Evolutionary conservation across 208 protist species (phyloP).

Genomic region (Trypanosoma boissoni): DNA sequence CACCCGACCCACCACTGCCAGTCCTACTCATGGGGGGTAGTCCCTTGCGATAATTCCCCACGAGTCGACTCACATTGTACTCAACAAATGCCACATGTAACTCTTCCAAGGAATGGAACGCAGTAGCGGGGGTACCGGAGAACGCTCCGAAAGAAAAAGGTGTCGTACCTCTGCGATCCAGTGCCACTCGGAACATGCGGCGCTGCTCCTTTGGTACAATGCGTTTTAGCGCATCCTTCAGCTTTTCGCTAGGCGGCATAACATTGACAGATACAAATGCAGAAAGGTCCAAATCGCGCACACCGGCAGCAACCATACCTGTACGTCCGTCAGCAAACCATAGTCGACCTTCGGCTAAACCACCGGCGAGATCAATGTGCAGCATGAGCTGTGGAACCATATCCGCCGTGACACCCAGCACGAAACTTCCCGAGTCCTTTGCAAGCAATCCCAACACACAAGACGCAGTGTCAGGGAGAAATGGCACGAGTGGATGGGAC

Average conservation of each 20-base stretch:
- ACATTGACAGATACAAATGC: conserved; percentile 32
- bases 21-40: conserved; percentile 3
- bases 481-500: conserved; percentile 59
- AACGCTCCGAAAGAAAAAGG: not conserved
- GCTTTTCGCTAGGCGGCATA: conserved; percentile 36
- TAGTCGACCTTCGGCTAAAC: conserved; percentile 19
- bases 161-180: not conserved
- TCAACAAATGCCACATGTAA: conserved; percentile 49
- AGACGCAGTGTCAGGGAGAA: conserved; percentile 34
- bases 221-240: conserved; percentile 37
- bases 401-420: conserved; percentile 59
- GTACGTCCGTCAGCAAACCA: conserved; percentile 77
- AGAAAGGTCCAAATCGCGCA: conserved; percentile 7
- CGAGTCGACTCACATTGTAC: conserved; percentile 37
- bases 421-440: conserved; percentile 29
- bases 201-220: conserved; percentile 31
- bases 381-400: conserved; percentile 59
- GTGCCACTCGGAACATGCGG: conserved; percentile 27
- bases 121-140: too few relatives aligned
- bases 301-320: conserved; percentile 46
- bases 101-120: conserved; percentile 16
- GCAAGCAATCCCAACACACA: conserved; percentile 10
- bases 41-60: conserved; percentile 53
- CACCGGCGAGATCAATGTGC: conserved; percentile 11
- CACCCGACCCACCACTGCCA: not conserved